Conservation (phyloP, 805 yeast genomes). For the Starmerella potacharoeniae region DNA sequence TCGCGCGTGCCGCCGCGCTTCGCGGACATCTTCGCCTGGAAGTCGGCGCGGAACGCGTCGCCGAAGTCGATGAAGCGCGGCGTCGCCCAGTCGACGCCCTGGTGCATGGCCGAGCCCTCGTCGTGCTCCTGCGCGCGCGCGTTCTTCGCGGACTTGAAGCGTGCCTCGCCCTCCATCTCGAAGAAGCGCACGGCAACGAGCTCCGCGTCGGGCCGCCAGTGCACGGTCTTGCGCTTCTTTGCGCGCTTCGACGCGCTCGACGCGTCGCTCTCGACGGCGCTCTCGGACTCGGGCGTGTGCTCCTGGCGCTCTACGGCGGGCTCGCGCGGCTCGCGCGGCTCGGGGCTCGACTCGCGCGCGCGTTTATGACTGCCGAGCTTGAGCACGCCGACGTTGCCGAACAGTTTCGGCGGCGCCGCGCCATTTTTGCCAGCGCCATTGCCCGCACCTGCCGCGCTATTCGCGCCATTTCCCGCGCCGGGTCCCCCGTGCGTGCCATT, state of each 20-base stretch:
- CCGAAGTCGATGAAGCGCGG: slow-evolving; percentile 21
- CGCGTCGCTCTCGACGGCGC: neutral
- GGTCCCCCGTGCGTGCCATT: neutral
- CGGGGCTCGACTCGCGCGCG: slow-evolving; percentile 1
- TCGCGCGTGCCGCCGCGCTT: slow-evolving; percentile 26
- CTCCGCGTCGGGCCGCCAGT: slow-evolving; percentile 27
- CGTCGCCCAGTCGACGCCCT: slow-evolving; percentile 18
- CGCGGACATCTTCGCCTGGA: slow-evolving; percentile 21
- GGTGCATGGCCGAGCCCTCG: slow-evolving; percentile 17
- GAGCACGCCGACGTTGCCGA: slow-evolving; percentile 11
- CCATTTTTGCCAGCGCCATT: no score
- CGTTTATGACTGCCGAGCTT: slow-evolving; percentile 15
- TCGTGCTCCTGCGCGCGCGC: slow-evolving; percentile 18
- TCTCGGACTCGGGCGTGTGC: neutral
- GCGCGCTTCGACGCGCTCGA: slow-evolving; percentile 14
- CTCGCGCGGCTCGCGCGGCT: neutral
- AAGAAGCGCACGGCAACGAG: slow-evolving; percentile 26
- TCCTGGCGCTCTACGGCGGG: neutral
- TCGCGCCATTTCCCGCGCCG: neutral
- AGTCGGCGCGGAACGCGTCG: slow-evolving; percentile 8
- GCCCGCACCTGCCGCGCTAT: no score
- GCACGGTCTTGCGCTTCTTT: slow-evolving; percentile 22
- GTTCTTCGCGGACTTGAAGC: slow-evolving; percentile 19
- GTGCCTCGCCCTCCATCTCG: slow-evolving; percentile 22
- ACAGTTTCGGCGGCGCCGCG: slow-evolving; percentile 9